Evolutionary conservation across 164 flowering plant genomes (phyloP).

Genomic region (Aristolochia contorta): DNA sequence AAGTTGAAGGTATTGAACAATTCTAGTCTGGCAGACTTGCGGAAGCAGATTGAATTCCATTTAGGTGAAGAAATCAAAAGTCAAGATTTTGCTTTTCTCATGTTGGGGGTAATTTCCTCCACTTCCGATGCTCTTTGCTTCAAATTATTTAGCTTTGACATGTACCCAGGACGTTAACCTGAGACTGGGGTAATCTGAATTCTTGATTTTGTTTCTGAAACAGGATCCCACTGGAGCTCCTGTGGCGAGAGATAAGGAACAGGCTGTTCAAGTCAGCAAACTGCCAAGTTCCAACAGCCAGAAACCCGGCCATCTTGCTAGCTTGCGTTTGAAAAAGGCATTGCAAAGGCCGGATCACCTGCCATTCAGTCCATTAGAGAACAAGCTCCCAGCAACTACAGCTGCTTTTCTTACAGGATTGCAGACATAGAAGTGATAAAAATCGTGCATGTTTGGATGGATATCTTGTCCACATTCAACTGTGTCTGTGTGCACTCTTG

Average conservation of each 20-base stretch:
- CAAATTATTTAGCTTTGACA: background rate
- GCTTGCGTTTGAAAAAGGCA: conserved; percentile 37
- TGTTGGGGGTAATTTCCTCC: conserved; percentile 40
- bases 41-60: conserved; percentile 53
- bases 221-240: conserved; percentile 71
- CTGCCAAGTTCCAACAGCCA: conserved; percentile 51
- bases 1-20: conserved; percentile 40
- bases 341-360: conserved; percentile 16
- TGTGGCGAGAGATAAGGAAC: conserved; percentile 50
- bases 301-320: conserved; percentile 37
- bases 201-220: background rate
- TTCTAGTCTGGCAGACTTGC: conserved; percentile 54
- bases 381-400: conserved; percentile 24
- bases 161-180: background rate
- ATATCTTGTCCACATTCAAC: too few relatives aligned
- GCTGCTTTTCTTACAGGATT: too few relatives aligned
- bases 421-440: too few relatives aligned
- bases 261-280: conserved; percentile 27
- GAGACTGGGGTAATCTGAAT: too few relatives aligned
- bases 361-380: conserved; percentile 55
- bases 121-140: background rate
- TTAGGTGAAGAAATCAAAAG: conserved; percentile 33
- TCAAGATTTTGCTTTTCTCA: conserved; percentile 53
- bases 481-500: too few relatives aligned
- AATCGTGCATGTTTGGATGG: too few relatives aligned